phyloP scores from a whole-genome alignment of 805 yeast genomes.

The Metschnikowia santaceciliae region DNA sequence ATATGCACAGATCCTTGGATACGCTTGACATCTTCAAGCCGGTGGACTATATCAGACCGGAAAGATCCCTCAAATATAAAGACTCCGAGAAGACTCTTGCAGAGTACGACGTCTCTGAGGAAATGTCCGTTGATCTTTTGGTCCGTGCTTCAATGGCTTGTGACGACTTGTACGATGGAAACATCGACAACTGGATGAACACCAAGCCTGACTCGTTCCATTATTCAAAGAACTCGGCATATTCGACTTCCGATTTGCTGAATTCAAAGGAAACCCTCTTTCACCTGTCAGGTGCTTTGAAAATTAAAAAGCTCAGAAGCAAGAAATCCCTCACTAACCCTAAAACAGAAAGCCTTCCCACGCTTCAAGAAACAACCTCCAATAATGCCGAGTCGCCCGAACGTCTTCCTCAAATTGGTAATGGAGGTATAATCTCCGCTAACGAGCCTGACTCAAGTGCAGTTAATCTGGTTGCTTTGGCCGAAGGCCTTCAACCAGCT shows the following conservation, averaged over 20 bases:
- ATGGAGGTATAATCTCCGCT: background rate
- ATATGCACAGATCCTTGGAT: background rate
- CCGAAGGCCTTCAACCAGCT: background rate
- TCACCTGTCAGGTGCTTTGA: slow-evolving; percentile 1
- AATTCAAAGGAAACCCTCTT: background rate
- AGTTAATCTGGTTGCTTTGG: background rate
- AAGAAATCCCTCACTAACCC: background rate
- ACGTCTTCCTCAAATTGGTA: background rate
- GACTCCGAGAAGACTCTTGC: slow-evolving; percentile 5
- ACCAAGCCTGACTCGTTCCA: background rate
- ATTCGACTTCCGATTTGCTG: background rate
- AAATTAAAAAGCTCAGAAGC: slow-evolving; percentile 2
- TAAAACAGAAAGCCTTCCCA: slow-evolving; percentile 1
- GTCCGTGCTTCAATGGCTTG: slow-evolving; percentile 11
- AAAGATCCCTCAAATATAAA: background rate
- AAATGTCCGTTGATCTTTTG: slow-evolving; percentile 8
- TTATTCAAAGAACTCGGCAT: background rate
- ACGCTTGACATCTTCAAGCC: background rate
- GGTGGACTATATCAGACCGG: background rate
- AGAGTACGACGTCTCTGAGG: slow-evolving; percentile 3
- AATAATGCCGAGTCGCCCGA: background rate
- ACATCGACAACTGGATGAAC: slow-evolving; percentile 15
- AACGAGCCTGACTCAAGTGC: background rate
- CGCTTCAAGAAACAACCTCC: slow-evolving; percentile 1
- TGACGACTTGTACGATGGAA: slow-evolving; percentile 8